These are phyloP conservation scores for Fusarium poae DNA, from an alignment of 2,329 filamentous ascomycete species.

Conservation along the genomic window DNA sequence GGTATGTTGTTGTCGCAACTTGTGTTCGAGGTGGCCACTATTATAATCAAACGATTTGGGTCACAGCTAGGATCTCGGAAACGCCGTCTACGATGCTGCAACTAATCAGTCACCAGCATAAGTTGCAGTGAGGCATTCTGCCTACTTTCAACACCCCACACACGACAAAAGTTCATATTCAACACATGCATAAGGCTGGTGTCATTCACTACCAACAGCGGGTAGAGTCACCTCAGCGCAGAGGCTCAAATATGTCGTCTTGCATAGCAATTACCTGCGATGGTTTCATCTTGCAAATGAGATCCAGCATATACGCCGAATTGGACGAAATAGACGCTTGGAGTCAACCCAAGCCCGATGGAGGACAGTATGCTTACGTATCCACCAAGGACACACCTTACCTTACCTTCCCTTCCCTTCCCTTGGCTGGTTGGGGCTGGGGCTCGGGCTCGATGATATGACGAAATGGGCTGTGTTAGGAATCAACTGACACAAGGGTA, in stretches of 20 bases:
- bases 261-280: conserved; percentile 37
- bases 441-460: conserved; percentile 32
- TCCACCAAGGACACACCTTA: conserved; percentile 33
- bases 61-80: conserved; percentile 23
- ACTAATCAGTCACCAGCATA: conserved; percentile 40
- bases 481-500: conserved; percentile 19
- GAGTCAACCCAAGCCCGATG: conserved; percentile 28
- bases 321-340: conserved; percentile 28
- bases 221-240: conserved; percentile 15
- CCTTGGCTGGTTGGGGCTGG: conserved; percentile 27
- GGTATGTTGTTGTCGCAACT: not conserved
- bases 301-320: conserved; percentile 38
- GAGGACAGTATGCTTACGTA: conserved; percentile 42
- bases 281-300: conserved; percentile 45
- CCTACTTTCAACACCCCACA: conserved; percentile 44
- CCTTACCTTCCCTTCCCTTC: not conserved
- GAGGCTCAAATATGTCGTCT: conserved; percentile 28
- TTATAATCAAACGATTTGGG: conserved; percentile 9
- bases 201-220: not conserved
- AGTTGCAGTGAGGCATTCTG: conserved; percentile 38
- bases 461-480: conserved; percentile 28
- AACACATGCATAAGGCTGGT: conserved; percentile 24
- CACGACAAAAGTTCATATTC: conserved; percentile 28
- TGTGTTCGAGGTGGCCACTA: conserved; percentile 5
- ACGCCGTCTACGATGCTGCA: conserved; percentile 29